Conservation (phyloP, 1,284 basidiomycete species). For the Trichosporon asahii region DNA sequence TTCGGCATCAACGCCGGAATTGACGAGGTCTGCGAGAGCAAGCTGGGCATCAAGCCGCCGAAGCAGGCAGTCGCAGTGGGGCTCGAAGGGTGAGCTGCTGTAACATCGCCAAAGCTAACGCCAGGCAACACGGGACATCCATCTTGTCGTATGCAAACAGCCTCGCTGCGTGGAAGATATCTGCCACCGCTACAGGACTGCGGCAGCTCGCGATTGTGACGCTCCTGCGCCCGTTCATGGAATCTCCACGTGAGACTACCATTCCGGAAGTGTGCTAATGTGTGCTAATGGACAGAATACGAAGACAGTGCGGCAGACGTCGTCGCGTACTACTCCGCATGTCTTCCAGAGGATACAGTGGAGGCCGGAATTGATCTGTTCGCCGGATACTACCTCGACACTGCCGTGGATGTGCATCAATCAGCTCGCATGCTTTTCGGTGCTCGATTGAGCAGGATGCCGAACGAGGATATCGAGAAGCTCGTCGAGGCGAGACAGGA, state of each 20-base stretch:
- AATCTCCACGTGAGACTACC: conserved; percentile 64
- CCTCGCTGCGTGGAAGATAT: conserved; percentile 64
- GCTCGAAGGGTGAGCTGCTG: conserved; percentile 55
- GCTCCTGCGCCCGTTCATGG: conserved; percentile 65
- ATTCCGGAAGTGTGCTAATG: neutral
- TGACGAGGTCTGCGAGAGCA: conserved; percentile 60
- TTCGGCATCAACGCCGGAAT: conserved; percentile 59
- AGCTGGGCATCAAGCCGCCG: conserved; percentile 49
- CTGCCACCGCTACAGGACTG: conserved; percentile 62
- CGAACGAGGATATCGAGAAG: conserved; percentile 62
- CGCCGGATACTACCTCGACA: conserved; percentile 69
- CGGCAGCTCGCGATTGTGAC: conserved; percentile 66
- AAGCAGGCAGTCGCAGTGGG: conserved; percentile 54
- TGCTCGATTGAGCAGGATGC: conserved; percentile 63
- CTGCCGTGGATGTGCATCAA: conserved; percentile 66
- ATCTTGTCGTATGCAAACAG: neutral
- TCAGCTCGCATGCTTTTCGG: conserved; percentile 73
- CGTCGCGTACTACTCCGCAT: conserved; percentile 71
- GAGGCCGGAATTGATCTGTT: conserved; percentile 69
- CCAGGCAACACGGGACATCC: conserved; percentile 11
- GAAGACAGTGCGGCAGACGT: conserved; percentile 65
- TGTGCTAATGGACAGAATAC: conserved; percentile 56
- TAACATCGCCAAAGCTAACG: neutral
- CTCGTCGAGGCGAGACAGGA: conserved; percentile 54
- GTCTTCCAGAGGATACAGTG: conserved; percentile 61